Conservation (phyloP, 2,329 filamentous ascomycete species). For the Alternaria sp. region DNA sequence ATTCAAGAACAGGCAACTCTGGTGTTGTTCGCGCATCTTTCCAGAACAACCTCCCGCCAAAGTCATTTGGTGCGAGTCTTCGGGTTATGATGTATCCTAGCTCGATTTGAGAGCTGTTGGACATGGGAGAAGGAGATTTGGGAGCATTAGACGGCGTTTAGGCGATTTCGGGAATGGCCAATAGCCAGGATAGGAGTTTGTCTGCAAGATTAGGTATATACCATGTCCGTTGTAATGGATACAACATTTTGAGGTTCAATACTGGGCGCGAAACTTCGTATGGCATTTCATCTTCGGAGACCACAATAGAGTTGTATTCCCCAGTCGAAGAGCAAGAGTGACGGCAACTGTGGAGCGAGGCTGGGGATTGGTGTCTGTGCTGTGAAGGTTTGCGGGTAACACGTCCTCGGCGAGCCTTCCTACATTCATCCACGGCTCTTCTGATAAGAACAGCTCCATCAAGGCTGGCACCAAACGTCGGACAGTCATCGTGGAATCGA, state of each 20-base stretch:
- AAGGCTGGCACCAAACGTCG: neutral
- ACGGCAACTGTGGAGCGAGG: neutral
- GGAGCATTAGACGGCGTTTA: slow-evolving; percentile 7
- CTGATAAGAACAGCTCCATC: neutral
- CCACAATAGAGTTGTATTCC: neutral
- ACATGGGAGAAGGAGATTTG: neutral
- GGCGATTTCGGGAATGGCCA: slow-evolving; percentile 7
- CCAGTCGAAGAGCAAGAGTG: neutral
- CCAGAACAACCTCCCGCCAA: slow-evolving; percentile 87
- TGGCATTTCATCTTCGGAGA: neutral
- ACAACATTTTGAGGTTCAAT: neutral
- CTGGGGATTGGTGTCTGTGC: neutral
- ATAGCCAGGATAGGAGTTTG: neutral
- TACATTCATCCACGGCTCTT: neutral
- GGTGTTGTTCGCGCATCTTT: slow-evolving; percentile 96
- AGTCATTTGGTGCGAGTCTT: slow-evolving; percentile 74
- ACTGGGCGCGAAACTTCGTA: neutral
- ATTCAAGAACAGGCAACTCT: slow-evolving; percentile 74
- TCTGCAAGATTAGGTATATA: neutral
- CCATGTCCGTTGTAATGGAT: neutral
- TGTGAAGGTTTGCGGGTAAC: neutral
- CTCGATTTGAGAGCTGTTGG: slow-evolving; percentile 6
- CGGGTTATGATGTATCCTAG: slow-evolving; percentile 90
- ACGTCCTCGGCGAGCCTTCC: neutral
- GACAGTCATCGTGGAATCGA: neutral